Evolutionary conservation across 2,329 filamentous ascomycete species (phyloP).

Genomic region (Fusarium kyushuense): DNA sequence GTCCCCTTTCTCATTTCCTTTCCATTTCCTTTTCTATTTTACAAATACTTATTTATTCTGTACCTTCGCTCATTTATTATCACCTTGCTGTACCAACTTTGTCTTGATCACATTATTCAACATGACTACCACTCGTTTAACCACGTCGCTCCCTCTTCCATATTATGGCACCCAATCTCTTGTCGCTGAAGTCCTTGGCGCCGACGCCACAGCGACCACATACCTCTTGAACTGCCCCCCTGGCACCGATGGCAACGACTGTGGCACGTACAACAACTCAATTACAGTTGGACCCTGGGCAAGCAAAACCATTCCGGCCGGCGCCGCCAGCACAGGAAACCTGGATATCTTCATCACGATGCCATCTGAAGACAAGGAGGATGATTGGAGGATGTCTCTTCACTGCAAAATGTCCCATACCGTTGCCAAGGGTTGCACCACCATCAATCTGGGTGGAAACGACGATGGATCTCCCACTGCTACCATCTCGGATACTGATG

Average conservation of each 20-base stretch:
- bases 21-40: slow-evolving; percentile 1
- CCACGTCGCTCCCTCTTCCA: slow-evolving; percentile 7
- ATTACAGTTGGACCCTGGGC: slow-evolving; percentile 13
- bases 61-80: neutral
- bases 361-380: neutral
- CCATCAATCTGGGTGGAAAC: slow-evolving; percentile 15
- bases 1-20: slow-evolving; percentile 22
- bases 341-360: slow-evolving; percentile 19
- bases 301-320: slow-evolving; percentile 16
- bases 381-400: slow-evolving; percentile 14
- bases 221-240: slow-evolving; percentile 25
- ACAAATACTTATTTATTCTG: neutral
- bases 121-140: slow-evolving; percentile 15
- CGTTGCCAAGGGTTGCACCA: slow-evolving; percentile 6
- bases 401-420: slow-evolving; percentile 23
- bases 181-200: slow-evolving; percentile 18
- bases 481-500: neutral
- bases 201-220: slow-evolving; percentile 17
- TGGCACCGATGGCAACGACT: slow-evolving; percentile 14
- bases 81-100: neutral
- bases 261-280: slow-evolving; percentile 18
- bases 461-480: slow-evolving; percentile 13
- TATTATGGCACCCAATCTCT: neutral
- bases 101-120: neutral
- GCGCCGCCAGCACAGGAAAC: slow-evolving; percentile 14